Evolutionary conservation across 2,329 filamentous ascomycete species (phyloP).

Genomic region (Didymella keratinophila): DNA sequence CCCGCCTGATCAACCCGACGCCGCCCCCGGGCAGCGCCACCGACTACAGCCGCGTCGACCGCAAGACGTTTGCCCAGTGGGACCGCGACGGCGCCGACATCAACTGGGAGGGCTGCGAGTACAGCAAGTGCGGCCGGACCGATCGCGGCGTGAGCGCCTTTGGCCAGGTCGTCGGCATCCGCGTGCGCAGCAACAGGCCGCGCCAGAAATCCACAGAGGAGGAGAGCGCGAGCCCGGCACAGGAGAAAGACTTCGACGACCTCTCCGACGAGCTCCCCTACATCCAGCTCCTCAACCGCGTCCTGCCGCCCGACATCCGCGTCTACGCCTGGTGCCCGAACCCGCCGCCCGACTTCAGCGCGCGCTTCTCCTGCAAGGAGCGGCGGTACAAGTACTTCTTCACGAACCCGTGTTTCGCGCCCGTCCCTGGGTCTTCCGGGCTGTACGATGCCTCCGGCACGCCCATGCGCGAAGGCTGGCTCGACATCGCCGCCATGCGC

Average conservation of each 20-base stretch:
- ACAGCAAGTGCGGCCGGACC: constrained; percentile 93
- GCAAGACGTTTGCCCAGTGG: constrained; percentile 48
- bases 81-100: constrained; percentile 58
- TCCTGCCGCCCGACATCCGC: constrained; percentile 88
- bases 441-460: constrained; percentile 43
- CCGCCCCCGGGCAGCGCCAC: constrained; percentile 26
- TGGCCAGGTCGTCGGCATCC: constrained; percentile 88
- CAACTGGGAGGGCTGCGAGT: constrained; percentile 85
- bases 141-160: constrained; percentile 95
- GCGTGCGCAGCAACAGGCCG: constrained; percentile 81
- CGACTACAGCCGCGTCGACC: constrained; percentile 45
- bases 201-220: constrained; percentile 19
- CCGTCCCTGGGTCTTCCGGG: constrained; percentile 65
- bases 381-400: constrained; percentile 97
- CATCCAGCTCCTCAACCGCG: constrained; percentile 80
- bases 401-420: constrained; percentile 87
- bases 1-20: constrained; percentile 70
- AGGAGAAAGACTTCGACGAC: constrained; percentile 65
- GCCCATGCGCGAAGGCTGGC: constrained; percentile 66
- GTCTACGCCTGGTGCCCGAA: constrained; percentile 91
- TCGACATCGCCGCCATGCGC: constrained; percentile 88
- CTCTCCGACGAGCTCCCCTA: constrained; percentile 85
- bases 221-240: too few relatives aligned
- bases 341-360: constrained; percentile 81
- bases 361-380: constrained; percentile 90